These are phyloP conservation scores for Phytophthora boehmeriae DNA, from an alignment of 352 stramenopile species.

Conservation along the genomic window DNA sequence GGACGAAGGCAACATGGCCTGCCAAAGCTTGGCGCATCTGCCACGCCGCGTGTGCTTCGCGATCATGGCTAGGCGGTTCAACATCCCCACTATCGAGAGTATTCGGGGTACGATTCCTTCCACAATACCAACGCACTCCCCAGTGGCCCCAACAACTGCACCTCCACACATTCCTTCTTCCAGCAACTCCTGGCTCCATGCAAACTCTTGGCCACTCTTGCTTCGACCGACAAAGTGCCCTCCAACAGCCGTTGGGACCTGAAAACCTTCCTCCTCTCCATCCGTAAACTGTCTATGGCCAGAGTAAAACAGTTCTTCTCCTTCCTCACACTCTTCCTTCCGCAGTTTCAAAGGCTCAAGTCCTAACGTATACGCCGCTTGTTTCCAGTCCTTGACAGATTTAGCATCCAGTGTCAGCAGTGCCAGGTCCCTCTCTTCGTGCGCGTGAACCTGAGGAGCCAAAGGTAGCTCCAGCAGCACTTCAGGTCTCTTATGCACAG, in stretches of 20 bases:
- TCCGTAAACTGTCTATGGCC: conserved; percentile 41
- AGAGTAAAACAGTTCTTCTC: conserved; percentile 55
- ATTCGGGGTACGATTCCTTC: conserved; percentile 76
- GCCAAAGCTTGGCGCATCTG: conserved; percentile 71
- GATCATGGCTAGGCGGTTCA: conserved; percentile 27
- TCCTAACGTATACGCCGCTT: conserved; percentile 28
- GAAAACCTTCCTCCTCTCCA: conserved; percentile 17
- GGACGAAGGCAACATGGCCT: conserved; percentile 76
- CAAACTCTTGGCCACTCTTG: conserved; percentile 68
- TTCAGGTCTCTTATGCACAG: conserved; percentile 18
- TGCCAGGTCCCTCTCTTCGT: conserved; percentile 62
- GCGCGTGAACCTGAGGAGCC: conserved; percentile 53
- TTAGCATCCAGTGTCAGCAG: conserved; percentile 56
- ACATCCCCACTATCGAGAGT: conserved; percentile 7
- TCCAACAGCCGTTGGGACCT: conserved; percentile 49
- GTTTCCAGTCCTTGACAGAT: conserved; percentile 25
- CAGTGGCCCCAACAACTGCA: conserved; percentile 50
- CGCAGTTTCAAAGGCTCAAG: conserved; percentile 49
- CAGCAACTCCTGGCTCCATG: conserved; percentile 72
- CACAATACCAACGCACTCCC: conserved; percentile 69
- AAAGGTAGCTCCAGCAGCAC: conserved; percentile 68
- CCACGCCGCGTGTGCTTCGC: conserved; percentile 30
- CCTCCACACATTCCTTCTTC: conserved; percentile 87
- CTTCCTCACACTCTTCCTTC: conserved; percentile 21
- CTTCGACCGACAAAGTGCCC: conserved; percentile 71